Conservation (phyloP, 768 basidiomycete genomes). For the Boletus subcaerulescens region DNA sequence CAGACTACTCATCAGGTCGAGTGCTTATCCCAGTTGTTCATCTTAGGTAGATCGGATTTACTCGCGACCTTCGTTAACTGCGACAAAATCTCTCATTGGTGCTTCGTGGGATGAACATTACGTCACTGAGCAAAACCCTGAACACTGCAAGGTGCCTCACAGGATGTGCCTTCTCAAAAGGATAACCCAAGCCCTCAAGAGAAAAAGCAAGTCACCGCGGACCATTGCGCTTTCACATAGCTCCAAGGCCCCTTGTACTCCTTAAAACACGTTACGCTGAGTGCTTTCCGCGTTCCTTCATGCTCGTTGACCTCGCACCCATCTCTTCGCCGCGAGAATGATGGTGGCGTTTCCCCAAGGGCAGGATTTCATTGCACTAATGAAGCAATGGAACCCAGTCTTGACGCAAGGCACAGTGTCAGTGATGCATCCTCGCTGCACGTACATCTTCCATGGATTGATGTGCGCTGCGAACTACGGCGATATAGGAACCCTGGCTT, state of each 20-base stretch:
- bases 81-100: neutral
- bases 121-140: constrained; percentile 7
- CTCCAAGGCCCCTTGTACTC: neutral
- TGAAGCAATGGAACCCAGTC: constrained; percentile 25
- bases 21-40: neutral
- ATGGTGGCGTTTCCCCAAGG: constrained; percentile 8
- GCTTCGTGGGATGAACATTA: constrained; percentile 8
- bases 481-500: constrained; percentile 3
- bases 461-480: constrained; percentile 4
- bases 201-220: constrained; percentile 18
- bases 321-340: constrained; percentile 8
- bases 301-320: constrained; percentile 7
- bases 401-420: constrained; percentile 13
- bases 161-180: constrained; percentile 11
- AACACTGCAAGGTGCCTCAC: neutral
- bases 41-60: neutral
- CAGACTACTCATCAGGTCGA: neutral
- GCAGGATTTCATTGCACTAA: constrained; percentile 27
- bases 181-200: constrained; percentile 9
- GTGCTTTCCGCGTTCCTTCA: constrained; percentile 12
- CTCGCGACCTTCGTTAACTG: neutral
- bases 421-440: constrained; percentile 6
- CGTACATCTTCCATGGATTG: constrained; percentile 17
- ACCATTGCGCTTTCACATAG: constrained; percentile 1
- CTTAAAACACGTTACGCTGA: constrained; percentile 2